Conservation (phyloP, 2,329 filamentous ascomycete species). For the Sporothrix globosa region DNA sequence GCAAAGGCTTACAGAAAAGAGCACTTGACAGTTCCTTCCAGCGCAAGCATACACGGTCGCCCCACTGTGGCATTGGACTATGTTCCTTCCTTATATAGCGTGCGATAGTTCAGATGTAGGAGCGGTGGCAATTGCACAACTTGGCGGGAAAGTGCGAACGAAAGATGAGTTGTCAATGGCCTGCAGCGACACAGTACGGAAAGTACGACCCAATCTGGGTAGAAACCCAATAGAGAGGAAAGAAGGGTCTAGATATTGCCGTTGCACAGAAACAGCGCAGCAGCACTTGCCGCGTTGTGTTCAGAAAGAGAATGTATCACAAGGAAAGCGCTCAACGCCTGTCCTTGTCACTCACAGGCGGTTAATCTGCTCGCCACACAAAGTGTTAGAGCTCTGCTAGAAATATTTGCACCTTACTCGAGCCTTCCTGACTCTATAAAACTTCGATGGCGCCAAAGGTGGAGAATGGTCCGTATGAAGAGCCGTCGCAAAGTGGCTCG, state of each 20-base stretch:
- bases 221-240: not conserved
- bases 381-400: not conserved
- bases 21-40: not conserved
- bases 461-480: not conserved
- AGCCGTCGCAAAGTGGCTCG: not conserved
- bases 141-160: slow-evolving; percentile 1
- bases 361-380: not conserved
- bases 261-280: not conserved
- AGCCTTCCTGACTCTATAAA: not conserved
- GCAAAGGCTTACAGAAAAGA: not conserved
- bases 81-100: slow-evolving; percentile 9
- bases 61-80: slow-evolving; percentile 2
- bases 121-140: not conserved
- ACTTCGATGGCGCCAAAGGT: not conserved
- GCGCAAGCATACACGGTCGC: not conserved
- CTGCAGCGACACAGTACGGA: slow-evolving; percentile 7
- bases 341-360: not conserved
- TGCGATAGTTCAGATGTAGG: not conserved
- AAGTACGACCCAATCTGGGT: not conserved
- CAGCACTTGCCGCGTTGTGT: not conserved
- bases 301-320: not conserved
- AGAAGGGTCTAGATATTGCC: not conserved
- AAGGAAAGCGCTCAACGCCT: not conserved
- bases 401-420: not conserved
- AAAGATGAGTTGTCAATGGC: not conserved